These are phyloP conservation scores for Gnetum montanum DNA, from an alignment of 75 land plant species.

Conservation along the genomic window DNA sequence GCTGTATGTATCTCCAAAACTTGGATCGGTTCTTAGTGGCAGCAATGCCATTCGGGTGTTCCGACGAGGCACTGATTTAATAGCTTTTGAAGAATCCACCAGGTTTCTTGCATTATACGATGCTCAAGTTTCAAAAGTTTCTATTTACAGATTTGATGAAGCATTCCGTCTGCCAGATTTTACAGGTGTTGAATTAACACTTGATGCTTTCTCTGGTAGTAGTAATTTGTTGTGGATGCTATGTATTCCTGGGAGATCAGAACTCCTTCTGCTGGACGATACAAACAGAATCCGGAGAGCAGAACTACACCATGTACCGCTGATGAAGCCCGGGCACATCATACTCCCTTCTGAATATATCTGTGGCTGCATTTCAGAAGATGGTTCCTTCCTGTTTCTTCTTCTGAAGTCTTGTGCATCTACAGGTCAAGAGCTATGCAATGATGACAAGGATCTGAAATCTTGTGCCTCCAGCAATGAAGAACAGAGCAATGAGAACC, in stretches of 20 bases:
- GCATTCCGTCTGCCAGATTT: not conserved
- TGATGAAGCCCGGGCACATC: conserved; percentile 2
- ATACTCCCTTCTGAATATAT: not conserved
- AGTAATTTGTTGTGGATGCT: not conserved
- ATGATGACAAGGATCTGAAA: not conserved
- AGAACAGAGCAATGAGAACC: not conserved
- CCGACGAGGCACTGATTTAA: not conserved
- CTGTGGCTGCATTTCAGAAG: not conserved
- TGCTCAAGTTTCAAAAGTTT: not conserved
- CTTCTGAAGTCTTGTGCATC: not conserved
- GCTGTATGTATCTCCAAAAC: not conserved
- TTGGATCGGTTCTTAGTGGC: no score
- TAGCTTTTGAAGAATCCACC: conserved; percentile 1
- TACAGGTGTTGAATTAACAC: not conserved
- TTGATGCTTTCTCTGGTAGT: not conserved
- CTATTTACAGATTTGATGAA: not conserved
- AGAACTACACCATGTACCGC: not conserved
- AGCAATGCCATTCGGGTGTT: not conserved
- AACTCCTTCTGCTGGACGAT: not conserved
- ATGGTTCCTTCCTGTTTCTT: conserved; percentile 1
- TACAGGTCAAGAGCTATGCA: not conserved
- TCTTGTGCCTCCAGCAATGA: not conserved
- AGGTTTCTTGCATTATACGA: not conserved
- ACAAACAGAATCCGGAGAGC: not conserved
- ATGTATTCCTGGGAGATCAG: not conserved